A percentile compares a stretch with the other conserved stretches of the same genome.
phyloP scores from a whole-genome alignment of 192 early-diverging fungal genomes.

The Coemansia sp. region DNA sequence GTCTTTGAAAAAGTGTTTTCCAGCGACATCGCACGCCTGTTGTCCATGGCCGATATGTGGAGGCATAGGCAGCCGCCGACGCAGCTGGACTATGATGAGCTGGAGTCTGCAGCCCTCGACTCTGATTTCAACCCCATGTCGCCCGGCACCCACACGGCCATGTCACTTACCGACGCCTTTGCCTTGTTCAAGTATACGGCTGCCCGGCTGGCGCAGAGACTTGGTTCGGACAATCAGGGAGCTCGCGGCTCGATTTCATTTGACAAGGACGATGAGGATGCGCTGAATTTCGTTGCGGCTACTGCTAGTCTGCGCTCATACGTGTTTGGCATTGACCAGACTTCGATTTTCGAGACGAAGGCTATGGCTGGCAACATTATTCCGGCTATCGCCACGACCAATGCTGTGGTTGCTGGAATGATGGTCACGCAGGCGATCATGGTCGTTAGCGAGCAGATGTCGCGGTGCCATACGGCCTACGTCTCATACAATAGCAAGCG shows the following conservation, averaged over 20 bases:
- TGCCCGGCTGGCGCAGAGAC: constrained; percentile 19
- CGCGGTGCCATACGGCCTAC: constrained; percentile 59
- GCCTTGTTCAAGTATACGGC: constrained; percentile 69
- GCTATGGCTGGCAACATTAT: constrained; percentile 99
- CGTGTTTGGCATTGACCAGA: constrained; percentile 78
- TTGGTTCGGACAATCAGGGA: not conserved
- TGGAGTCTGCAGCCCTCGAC: constrained; percentile 16
- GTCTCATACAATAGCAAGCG: constrained; percentile 62
- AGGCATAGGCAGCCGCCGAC: constrained; percentile 68
- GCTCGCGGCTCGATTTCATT: constrained; percentile 59
- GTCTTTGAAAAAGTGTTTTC: constrained; percentile 84
- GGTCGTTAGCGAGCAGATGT: constrained; percentile 51
- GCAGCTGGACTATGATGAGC: constrained; percentile 62
- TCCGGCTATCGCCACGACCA: constrained; percentile 97
- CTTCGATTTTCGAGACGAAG: constrained; percentile 89
- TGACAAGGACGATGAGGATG: constrained; percentile 94
- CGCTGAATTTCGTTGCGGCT: constrained; percentile 94
- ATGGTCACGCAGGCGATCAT: constrained; percentile 88
- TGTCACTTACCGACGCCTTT: constrained; percentile 72
- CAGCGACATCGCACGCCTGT: constrained; percentile 75
- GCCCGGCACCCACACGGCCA: constrained; percentile 69
- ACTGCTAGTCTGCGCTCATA: constrained; percentile 84
- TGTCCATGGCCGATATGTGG: constrained; percentile 91
- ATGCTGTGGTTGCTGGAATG: constrained; percentile 93
- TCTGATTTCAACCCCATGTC: constrained; percentile 20